Conservation (phyloP, 164 flowering plant genomes). For the Nelumbo lutea region DNA sequence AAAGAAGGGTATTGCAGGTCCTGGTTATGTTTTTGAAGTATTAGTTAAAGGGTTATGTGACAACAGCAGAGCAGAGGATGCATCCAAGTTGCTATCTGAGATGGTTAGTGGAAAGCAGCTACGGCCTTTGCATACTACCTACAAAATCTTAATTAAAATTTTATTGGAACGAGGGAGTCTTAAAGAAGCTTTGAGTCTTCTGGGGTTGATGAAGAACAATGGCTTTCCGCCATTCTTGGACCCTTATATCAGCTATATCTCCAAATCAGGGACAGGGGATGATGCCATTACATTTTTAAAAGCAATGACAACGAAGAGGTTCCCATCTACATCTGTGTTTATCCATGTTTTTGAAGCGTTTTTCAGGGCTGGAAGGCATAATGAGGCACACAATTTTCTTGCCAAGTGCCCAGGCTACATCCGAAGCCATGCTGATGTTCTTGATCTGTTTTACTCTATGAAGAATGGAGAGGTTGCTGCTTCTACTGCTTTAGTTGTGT, state of each 20-base stretch:
- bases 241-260: constrained; percentile 48
- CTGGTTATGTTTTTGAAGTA: constrained; percentile 43
- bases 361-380: constrained; percentile 49
- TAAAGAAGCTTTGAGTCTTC: constrained; percentile 46
- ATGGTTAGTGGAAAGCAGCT: constrained; percentile 35
- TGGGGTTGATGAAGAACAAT: constrained; percentile 57
- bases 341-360: constrained; percentile 56
- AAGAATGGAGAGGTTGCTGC: constrained; percentile 25
- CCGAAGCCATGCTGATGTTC: constrained; percentile 67
- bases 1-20: constrained; percentile 29
- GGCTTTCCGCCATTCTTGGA: constrained; percentile 68
- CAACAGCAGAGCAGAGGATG: constrained; percentile 43
- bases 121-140: constrained; percentile 52
- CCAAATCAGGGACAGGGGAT: constrained; percentile 56
- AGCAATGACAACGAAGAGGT: constrained; percentile 50
- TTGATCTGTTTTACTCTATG: constrained; percentile 50
- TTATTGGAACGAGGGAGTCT: constrained; percentile 47
- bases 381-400: constrained; percentile 64
- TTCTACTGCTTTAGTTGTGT: constrained; percentile 27
- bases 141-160: constrained; percentile 42
- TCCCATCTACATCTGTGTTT: constrained; percentile 53
- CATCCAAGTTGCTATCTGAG: constrained; percentile 36
- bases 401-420: constrained; percentile 55
- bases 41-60: constrained; percentile 47
- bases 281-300: constrained; percentile 52